Conservation (phyloP, 2,329 filamentous ascomycete species). For the Colletotrichum limetticola region DNA sequence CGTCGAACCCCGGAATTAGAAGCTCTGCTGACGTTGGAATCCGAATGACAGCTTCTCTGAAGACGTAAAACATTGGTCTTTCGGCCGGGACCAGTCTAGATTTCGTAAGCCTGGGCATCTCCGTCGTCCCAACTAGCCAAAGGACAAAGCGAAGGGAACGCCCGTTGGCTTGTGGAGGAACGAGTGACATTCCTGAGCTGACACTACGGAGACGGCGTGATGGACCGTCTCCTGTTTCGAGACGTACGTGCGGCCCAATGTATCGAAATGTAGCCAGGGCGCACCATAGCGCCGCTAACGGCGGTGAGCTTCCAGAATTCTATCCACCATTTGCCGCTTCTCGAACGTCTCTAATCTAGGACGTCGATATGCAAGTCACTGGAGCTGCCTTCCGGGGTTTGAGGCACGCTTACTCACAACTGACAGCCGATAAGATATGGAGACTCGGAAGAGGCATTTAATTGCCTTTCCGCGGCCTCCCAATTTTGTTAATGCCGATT, state of each 20-base stretch:
- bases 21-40: background rate
- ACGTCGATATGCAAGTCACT: constrained; percentile 2
- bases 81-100: constrained; percentile 11
- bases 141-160: constrained; percentile 15
- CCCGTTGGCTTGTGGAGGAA: constrained; percentile 4
- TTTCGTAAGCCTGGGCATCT: constrained; percentile 9
- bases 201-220: constrained; percentile 11
- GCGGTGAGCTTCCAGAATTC: constrained; percentile 33
- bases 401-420: constrained; percentile 17
- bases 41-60: background rate
- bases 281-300: constrained; percentile 13
- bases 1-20: background rate
- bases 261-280: constrained; percentile 6
- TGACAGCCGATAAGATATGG: background rate
- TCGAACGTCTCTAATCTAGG: constrained; percentile 30
- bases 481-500: background rate
- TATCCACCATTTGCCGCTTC: constrained; percentile 21
- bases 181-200: constrained; percentile 12
- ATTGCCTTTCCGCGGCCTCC: background rate
- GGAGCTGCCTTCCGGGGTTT: constrained; percentile 8
- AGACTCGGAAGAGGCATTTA: background rate
- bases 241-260: constrained; percentile 3
- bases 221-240: constrained; percentile 17
- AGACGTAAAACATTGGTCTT: background rate
- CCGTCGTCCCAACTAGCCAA: constrained; percentile 21